phyloP scores from a whole-genome alignment of 2,329 filamentous ascomycete species.

The Colletotrichum navitas region DNA sequence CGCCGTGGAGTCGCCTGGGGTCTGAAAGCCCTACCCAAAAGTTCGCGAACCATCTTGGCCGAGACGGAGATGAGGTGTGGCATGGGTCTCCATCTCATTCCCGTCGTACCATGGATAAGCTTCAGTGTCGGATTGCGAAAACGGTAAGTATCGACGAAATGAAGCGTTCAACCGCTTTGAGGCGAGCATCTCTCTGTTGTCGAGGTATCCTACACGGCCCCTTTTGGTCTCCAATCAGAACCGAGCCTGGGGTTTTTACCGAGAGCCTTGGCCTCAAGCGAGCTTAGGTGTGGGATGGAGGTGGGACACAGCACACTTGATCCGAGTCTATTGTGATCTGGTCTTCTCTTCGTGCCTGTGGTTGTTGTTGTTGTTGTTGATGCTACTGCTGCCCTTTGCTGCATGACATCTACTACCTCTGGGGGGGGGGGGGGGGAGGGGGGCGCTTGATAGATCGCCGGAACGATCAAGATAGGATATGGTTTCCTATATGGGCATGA shows the following conservation, averaged over 20 bases:
- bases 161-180: neutral
- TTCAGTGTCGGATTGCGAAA: neutral
- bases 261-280: neutral
- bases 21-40: neutral
- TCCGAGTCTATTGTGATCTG: neutral
- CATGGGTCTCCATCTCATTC: neutral
- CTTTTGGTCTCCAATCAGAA: neutral
- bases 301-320: neutral
- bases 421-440: too few species aligned
- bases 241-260: neutral
- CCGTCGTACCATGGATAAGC: neutral
- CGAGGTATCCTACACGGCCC: neutral
- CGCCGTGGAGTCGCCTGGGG: neutral
- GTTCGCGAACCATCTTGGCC: neutral
- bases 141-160: neutral
- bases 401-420: neutral
- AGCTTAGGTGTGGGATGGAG: slow-evolving; percentile 6
- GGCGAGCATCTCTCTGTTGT: neutral
- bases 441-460: neutral
- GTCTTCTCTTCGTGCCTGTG: neutral
- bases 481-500: neutral
- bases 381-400: neutral
- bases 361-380: too few species aligned
- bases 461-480: neutral
- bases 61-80: neutral